Conservation (phyloP, 441 rosid genomes). For the Isatis lusitanica region DNA sequence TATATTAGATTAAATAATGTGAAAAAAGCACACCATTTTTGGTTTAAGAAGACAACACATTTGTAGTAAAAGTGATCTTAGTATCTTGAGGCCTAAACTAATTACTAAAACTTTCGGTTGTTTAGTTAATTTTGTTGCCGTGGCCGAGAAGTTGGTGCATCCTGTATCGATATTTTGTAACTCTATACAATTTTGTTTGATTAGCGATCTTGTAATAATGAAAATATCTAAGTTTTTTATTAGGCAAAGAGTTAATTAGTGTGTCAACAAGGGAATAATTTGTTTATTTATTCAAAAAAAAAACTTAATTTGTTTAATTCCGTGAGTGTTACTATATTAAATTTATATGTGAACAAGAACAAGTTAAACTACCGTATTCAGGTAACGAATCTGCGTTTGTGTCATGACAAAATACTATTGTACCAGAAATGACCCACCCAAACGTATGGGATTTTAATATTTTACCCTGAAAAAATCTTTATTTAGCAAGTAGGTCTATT, state of each 20-base stretch:
- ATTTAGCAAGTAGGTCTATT: neutral
- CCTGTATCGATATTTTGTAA: neutral
- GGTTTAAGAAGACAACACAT: neutral
- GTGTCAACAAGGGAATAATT: neutral
- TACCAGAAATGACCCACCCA: slow-evolving; percentile 2
- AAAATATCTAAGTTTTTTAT: neutral
- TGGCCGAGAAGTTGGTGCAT: slow-evolving; percentile 3
- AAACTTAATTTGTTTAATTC: neutral
- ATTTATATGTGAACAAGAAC: neutral
- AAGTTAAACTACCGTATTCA: neutral
- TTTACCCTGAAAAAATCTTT: neutral
- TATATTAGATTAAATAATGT: neutral
- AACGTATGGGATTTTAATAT: neutral
- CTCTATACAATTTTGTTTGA: neutral
- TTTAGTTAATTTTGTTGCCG: neutral
- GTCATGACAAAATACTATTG: neutral
- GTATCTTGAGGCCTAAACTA: neutral
- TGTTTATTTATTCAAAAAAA: no score
- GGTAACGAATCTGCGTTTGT: neutral
- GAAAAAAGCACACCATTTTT: neutral
- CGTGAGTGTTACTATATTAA: neutral
- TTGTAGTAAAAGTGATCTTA: neutral
- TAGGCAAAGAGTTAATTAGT: neutral
- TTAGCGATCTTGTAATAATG: neutral
- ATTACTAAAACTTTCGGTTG: neutral